Conservation (phyloP, 352 stramenopile genomes). For the Pythium pyrilobum region DNA sequence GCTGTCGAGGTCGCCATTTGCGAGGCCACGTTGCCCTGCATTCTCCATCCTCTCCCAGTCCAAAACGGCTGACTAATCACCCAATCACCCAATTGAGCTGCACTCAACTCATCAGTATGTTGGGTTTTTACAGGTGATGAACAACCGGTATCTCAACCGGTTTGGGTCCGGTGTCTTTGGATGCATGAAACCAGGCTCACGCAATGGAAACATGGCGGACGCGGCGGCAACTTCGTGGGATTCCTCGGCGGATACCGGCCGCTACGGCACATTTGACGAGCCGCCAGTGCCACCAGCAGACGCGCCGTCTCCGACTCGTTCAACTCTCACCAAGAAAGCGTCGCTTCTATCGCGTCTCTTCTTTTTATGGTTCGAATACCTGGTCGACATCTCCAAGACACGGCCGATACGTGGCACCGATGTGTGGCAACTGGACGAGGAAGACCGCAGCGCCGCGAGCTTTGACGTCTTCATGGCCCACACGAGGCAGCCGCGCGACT, state of each 20-base stretch:
- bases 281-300: background rate
- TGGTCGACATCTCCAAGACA: slow-evolving; percentile 2
- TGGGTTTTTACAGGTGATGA: background rate
- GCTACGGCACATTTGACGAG: slow-evolving; percentile 6
- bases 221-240: background rate
- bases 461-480: slow-evolving; percentile 2
- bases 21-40: background rate
- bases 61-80: slow-evolving; percentile 4
- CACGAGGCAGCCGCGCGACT: background rate
- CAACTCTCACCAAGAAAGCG: background rate
- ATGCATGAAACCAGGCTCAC: background rate
- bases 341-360: slow-evolving; percentile 1
- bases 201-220: background rate
- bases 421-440: slow-evolving; percentile 1
- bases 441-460: slow-evolving; percentile 9
- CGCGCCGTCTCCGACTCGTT: background rate
- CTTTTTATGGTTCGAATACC: slow-evolving; percentile 13
- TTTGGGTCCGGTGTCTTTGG: background rate
- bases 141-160: background rate
- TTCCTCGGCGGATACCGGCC: background rate
- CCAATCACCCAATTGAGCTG: slow-evolving; percentile 10
- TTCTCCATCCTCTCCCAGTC: no score
- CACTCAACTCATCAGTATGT: background rate
- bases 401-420: background rate
- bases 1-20: no score